These are phyloP conservation scores for Hypoxylon sp. DNA, from an alignment of 2,329 filamentous ascomycete genomes.

Conservation along the genomic window DNA sequence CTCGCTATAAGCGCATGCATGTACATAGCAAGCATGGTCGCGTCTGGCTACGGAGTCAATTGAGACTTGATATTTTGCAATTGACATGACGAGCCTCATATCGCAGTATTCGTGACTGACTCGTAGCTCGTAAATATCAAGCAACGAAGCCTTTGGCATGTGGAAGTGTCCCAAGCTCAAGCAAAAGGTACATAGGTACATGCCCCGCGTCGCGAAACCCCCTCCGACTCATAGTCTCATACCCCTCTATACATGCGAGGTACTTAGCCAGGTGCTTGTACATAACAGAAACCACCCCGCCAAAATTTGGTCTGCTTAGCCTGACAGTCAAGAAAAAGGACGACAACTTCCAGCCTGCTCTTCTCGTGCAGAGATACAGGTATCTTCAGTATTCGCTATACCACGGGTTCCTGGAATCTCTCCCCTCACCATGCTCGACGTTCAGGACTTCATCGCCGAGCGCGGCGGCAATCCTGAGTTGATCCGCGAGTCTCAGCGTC, in stretches of 20 bases:
- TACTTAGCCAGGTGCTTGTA: no score
- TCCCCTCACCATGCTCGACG: constrained; percentile 59
- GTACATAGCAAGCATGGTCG: constrained; percentile 22
- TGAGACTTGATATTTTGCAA: no score
- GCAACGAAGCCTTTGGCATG: not conserved
- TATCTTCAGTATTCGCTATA: not conserved
- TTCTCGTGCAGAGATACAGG: not conserved
- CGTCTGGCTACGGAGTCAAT: constrained; percentile 25
- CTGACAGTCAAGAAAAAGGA: constrained; percentile 8
- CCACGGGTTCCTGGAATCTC: not conserved
- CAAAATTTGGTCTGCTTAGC: constrained; percentile 33
- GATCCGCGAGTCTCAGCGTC: constrained; percentile 90
- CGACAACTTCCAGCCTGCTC: constrained; percentile 1
- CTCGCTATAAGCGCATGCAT: constrained; percentile 14
- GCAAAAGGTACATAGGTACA: no score
- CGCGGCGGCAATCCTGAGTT: constrained; percentile 90
- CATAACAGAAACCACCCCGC: constrained; percentile 36
- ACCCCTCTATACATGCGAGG: constrained; percentile 30
- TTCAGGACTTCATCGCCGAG: constrained; percentile 79
- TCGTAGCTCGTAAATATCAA: no score
- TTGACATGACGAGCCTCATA: no score
- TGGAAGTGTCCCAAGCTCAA: not conserved
- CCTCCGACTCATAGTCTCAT: no score
- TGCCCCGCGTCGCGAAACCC: constrained; percentile 20
- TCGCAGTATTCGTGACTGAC: no score